Evolutionary conservation across 208 protist species (phyloP), one percentile per base, ranked within the genome.

Genomic region (Herpetomonas muscarum): DNA sequence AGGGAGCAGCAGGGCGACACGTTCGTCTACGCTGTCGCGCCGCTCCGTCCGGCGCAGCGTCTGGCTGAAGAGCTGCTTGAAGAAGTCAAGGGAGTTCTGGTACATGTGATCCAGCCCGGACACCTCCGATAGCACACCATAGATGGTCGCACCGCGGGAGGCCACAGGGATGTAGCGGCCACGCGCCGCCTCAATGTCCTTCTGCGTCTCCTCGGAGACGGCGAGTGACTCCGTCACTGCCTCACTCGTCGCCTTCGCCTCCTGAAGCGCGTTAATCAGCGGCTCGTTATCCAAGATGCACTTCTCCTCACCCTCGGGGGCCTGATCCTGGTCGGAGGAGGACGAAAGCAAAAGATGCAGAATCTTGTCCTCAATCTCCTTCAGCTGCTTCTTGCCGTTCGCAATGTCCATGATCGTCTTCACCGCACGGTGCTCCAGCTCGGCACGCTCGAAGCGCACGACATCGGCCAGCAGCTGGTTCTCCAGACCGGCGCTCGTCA

Each of bases 201-300:
- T 89, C 63, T 97, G 87, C 9, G 96, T 98, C 59, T 93, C 79
- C 76, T 97, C 90, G 22, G 95, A 81, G n/a, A 98, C 74, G 17
- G 67, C 55, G 44, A 98, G 78, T 25, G 94, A 76, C 42, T 89
- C 74, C 30, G 80, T 81, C 28, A 99, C 97, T 29, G 83, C 71
- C 61, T 93, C 85, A 48, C 87, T 91, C 6, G 89, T 98, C 49
- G 75, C 47, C 79, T 98, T 98, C 15, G 93, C 87, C 24, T 91
- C 81, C 19, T 91, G 79, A n/a, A 98, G 75, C 22, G 97, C 96
- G 69, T 90, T 90, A 41, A 98, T 96, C 10, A 98, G 91, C 47
- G 83, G 81, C 62, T 97, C 92, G 70, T 98, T 97, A 68, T 98
- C 96, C 25, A 98, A 77, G 58, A 98, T 97, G 76, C 15, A 46